Evolutionary conservation across 768 basidiomycete species (phyloP).

Genomic region (Mycena venus): DNA sequence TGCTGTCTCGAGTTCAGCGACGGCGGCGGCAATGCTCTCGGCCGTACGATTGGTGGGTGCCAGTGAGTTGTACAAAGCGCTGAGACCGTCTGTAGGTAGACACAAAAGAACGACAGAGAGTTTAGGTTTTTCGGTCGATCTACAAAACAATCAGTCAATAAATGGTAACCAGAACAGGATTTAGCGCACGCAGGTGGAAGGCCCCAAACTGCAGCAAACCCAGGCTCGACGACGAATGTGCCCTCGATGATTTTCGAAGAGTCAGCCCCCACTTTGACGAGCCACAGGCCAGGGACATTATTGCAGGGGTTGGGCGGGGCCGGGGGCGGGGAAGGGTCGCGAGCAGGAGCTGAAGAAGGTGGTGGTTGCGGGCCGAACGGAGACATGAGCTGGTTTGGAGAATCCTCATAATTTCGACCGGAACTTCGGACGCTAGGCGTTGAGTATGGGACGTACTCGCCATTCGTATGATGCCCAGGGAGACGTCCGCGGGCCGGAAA

Average conservation of each 20-base stretch:
- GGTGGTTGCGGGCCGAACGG: conserved; percentile 23
- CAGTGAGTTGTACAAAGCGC: conserved; percentile 29
- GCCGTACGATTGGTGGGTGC: conserved; percentile 34
- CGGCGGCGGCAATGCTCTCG: conserved; percentile 40
- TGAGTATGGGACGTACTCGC: background rate
- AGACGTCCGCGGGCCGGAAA: background rate
- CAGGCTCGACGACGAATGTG: conserved; percentile 52
- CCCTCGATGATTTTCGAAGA: conserved; percentile 50
- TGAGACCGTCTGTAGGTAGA: conserved; percentile 41
- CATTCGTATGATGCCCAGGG: background rate
- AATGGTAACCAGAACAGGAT: background rate
- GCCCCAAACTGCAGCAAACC: conserved; percentile 51
- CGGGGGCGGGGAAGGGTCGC: background rate
- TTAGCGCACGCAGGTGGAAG: conserved; percentile 37
- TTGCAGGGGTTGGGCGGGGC: conserved; percentile 42
- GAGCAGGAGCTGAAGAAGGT: background rate
- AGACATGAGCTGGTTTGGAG: background rate
- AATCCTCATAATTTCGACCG: background rate
- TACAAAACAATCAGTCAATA: background rate
- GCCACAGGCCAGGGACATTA: conserved; percentile 58
- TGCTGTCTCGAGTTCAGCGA: conserved; percentile 40
- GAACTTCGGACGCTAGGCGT: background rate
- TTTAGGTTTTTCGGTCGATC: conserved; percentile 23
- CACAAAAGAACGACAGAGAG: conserved; percentile 52
- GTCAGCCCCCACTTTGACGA: conserved; percentile 47